phyloP scores from a whole-genome alignment of 768 basidiomycete species.

The Clitopilus passeckerianus region DNA sequence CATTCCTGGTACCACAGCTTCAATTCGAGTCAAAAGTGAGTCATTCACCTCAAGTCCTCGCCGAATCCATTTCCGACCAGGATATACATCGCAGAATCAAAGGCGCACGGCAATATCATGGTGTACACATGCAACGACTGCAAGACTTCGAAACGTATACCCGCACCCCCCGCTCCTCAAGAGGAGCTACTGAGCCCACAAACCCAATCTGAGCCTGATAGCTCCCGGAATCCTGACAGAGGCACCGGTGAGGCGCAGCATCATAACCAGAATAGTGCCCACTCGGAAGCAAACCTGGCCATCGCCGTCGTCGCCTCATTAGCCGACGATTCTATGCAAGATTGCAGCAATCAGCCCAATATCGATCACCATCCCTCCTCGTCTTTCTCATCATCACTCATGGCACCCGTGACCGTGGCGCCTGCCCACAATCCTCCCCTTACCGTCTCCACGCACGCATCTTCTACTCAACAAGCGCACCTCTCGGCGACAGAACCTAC shows the following conservation, averaged over 20 bases:
- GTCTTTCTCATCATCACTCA: neutral
- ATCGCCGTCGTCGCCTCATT: neutral
- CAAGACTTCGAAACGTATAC: conserved; percentile 54
- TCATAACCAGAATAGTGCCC: neutral
- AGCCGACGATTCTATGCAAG: neutral
- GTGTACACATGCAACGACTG: conserved; percentile 59
- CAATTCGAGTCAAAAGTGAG: conserved; percentile 63
- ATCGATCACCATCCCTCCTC: neutral
- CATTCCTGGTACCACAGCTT: conserved; percentile 62
- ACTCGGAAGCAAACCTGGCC: neutral
- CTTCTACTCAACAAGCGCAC: neutral
- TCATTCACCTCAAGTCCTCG: neutral
- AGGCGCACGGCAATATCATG: conserved; percentile 49
- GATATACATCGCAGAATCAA: conserved; percentile 17
- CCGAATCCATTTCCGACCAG: neutral
- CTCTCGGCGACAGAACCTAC: neutral
- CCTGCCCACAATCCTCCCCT: neutral
- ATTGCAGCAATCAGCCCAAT: neutral
- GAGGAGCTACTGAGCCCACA: neutral
- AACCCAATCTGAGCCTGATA: neutral
- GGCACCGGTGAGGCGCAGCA: neutral
- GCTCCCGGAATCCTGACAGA: neutral
- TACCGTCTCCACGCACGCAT: neutral
- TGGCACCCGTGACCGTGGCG: neutral
- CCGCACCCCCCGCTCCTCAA: conserved; percentile 48